Percentiles rank a stretch among this genome's conserved stretches.
Evolutionary conservation across 148 eudicot genomes (phyloP).

Genomic region (Fallopia convolvulus): DNA sequence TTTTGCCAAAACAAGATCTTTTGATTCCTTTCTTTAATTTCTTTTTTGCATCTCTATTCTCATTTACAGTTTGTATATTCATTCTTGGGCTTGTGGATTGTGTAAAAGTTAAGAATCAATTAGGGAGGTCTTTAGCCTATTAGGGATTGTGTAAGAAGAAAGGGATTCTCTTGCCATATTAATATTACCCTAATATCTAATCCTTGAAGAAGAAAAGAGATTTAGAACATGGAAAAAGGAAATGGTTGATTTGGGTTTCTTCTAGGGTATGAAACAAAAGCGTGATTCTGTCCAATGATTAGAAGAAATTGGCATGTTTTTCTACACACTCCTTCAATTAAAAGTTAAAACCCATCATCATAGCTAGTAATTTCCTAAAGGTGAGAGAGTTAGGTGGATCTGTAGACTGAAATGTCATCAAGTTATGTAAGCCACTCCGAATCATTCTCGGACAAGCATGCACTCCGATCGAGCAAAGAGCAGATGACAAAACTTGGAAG

Average conservation of each 20-base stretch:
- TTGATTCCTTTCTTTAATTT: constrained; percentile 14
- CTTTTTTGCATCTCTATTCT: constrained; percentile 12
- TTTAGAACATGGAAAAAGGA: background rate
- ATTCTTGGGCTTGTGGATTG: constrained; percentile 3
- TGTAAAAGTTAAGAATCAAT: background rate
- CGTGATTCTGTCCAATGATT: constrained; percentile 10
- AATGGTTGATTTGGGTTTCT: background rate
- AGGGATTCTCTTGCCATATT: constrained; percentile 16
- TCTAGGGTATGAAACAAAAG: constrained; percentile 1
- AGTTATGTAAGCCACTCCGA: constrained; percentile 3
- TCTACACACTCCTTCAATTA: background rate
- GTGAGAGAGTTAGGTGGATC: background rate
- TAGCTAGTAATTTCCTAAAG: background rate
- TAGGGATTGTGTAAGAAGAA: constrained; percentile 25
- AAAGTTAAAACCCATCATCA: background rate
- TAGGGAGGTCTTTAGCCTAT: constrained; percentile 17
- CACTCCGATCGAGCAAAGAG: background rate
- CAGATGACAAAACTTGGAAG: background rate
- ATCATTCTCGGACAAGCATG: constrained; percentile 3
- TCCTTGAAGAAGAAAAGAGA: background rate
- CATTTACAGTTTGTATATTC: background rate
- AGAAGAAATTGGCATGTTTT: background rate
- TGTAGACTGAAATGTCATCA: background rate
- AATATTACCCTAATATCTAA: background rate
- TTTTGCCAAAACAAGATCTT: background rate